Evolutionary conservation across 176 grass and related monocot genomes (phyloP), one percentile per base, ranked within the genome.

Genomic region (Avena atlantica): DNA sequence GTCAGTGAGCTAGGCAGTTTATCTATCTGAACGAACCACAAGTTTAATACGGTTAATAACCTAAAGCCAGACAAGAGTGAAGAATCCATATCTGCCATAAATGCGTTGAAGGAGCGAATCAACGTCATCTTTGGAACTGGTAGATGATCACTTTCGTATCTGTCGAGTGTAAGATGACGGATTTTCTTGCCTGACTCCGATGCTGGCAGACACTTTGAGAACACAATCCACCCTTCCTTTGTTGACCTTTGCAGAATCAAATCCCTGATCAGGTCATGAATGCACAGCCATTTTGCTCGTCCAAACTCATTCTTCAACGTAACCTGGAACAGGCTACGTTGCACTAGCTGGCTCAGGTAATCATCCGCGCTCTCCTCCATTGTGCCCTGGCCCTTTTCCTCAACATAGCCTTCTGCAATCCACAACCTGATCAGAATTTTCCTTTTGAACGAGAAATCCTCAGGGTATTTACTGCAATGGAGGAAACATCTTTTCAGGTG

Each of bases 401-500:
- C 31, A 6, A 92, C 42, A 62, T 87, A 87, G 16, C 78, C 82
- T 79, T 92, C 66, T 1, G 87, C 79, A 7, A 89, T 49, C 91
- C 79, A 92, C 9, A 21, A 0, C 29, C 80, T 83, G 5, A 87
- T 90, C 2, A 90, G 16, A 81, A 60, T 84, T 70, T 90, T 90
- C 29, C 79, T 87, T 50, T 68, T 74, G 31, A 92, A 45, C 17
- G 25, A 34, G 25, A 47, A 44, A 87, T 78, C 83, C 44, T 84
- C 83, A 9, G 83, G 91, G 57, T 84, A 86, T 20, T 85, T 49
- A 44, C 74, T 81, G 25, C 91, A 92, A 12, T 87, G 76, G 25
- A 92, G 29, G 19, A 92, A 89, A 66, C 87, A 93, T n/a, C 77
- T 87, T 23, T 90, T 84, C 4, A 87, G 67, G 48, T 64, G 63